Conservation (phyloP, 768 basidiomycete genomes). For the Russula sp. region DNA sequence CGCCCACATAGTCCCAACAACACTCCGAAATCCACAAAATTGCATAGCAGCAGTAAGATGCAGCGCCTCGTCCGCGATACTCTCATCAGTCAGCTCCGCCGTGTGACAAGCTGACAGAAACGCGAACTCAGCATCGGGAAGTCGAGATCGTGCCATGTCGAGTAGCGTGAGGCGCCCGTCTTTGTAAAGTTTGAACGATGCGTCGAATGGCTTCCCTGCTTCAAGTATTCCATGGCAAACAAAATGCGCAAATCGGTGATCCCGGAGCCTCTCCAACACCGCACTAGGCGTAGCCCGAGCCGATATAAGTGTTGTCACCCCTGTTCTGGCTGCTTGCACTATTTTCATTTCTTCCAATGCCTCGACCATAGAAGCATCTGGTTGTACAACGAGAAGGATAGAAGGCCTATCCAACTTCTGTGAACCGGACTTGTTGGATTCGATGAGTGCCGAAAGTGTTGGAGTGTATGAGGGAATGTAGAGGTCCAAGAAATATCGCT, state of each 20-base stretch:
- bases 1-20: neutral
- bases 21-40: neutral
- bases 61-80: neutral
- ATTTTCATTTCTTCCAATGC: neutral
- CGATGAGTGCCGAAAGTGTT: neutral
- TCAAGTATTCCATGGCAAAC: neutral
- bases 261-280: neutral
- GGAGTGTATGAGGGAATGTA: neutral
- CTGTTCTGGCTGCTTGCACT: neutral
- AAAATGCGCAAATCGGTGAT: neutral
- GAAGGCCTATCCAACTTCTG: neutral
- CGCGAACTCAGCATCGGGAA: neutral
- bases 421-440: neutral
- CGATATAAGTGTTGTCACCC: neutral
- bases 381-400: neutral
- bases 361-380: neutral
- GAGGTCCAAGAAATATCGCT: neutral
- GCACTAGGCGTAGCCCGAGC: neutral
- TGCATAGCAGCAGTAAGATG: neutral
- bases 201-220: neutral
- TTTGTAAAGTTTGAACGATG: slow-evolving; percentile 4
- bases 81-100: neutral
- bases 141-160: neutral
- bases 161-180: neutral
- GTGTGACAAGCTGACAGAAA: neutral